Base-by-base conservation (phyloP, 306 rosid genomes). In the Mucuna pruriens region DNA sequence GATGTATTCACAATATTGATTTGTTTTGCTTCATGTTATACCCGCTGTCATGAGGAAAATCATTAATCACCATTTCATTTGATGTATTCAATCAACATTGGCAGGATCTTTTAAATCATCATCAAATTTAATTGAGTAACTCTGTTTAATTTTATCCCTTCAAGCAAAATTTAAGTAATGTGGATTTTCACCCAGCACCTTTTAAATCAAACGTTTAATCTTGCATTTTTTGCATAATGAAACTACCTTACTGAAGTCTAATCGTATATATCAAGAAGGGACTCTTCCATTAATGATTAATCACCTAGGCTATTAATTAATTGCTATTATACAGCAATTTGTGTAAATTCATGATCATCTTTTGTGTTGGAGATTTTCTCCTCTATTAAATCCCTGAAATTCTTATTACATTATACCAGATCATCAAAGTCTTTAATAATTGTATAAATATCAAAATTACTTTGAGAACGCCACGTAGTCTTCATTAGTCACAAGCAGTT, bases 281-380 rank as follows among this genome's bases (percentile, higher is more conserved):
- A 70, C 42, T 25, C 75, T 4, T 44, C 22, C 8, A 23, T 57
- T 45, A 46, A 15, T 9, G 63, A 55, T 55, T 55, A 46, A 11
- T n/a, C 48, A 29, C 7, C 65, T 10, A 13, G 12, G 9, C 2
- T 22, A 6, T 34, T 25, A 33, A 33, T 36, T 54, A 54, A 74
- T 17, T 74, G 16, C 17, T 74, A 52, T 1, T 17, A 52, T 7
- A 74, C 25, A 22, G 54, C 69, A 74, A 55, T 55, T 57, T 39
- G 25, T 23, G 42, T 11, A 75, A 9, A 40, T 40, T 75, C 17
- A 38, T 40, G 57, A 75, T 26, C 79, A 75, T 39, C 55, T 58
- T 6, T n/a, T n/a, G n/a, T n/a, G n/a, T n/a, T n/a, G n/a, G n/a
- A n/a, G n/a, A n/a, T n/a, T n/a, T n/a, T n/a, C n/a, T n/a, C n/a